Evolutionary conservation across 805 yeast genomes (phyloP).

Genomic region (Yarrowia sp.): DNA sequence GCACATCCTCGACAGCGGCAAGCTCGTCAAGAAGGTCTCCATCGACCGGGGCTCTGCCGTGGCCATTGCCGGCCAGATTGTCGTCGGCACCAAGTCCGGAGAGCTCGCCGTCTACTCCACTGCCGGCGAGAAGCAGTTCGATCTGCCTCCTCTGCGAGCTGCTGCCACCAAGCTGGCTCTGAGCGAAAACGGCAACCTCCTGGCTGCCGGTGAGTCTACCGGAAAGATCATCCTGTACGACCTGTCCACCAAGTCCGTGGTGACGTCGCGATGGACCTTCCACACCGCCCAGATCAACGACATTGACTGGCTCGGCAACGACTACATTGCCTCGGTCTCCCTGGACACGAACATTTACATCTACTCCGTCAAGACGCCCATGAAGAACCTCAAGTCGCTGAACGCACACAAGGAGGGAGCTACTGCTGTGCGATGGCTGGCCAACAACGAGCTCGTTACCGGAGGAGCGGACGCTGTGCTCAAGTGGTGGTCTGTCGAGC

Average conservation of each 20-base stretch:
- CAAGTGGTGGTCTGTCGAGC: constrained; percentile 59
- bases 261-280: constrained; percentile 92
- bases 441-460: constrained; percentile 51
- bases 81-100: constrained; percentile 48
- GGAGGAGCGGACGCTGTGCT: constrained; percentile 81
- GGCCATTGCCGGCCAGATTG: constrained; percentile 44
- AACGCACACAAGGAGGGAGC: constrained; percentile 92
- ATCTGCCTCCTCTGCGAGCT: constrained; percentile 52
- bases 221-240: constrained; percentile 83
- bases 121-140: constrained; percentile 24
- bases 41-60: constrained; percentile 48
- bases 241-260: constrained; percentile 49
- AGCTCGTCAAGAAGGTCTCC: constrained; percentile 38
- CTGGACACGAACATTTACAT: constrained; percentile 78
- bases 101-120: constrained; percentile 10
- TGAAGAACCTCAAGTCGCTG: constrained; percentile 66
- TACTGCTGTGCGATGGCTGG: constrained; percentile 65
- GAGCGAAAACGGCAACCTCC: constrained; percentile 63
- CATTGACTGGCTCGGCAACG: constrained; percentile 77
- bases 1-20: constrained; percentile 40
- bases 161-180: constrained; percentile 61
- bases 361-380: constrained; percentile 76
- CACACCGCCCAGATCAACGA: constrained; percentile 79
- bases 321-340: constrained; percentile 73
- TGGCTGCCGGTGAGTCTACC: constrained; percentile 82